Base-by-base conservation (phyloP, 106 monocot genomes). In the Posidonia australis region DNA sequence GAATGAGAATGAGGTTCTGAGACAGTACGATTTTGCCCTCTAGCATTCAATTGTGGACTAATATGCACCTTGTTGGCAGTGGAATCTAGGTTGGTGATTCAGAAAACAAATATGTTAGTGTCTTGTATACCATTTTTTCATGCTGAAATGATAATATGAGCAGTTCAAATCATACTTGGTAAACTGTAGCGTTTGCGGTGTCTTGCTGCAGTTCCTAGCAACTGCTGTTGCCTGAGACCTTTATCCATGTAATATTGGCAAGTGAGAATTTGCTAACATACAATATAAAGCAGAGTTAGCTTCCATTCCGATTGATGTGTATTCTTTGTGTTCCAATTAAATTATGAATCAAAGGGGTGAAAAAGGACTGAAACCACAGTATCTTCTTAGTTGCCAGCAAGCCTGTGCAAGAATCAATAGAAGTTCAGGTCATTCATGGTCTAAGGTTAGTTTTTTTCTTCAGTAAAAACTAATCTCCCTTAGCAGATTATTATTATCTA, bases 111-210 rank as follows among this genome's bases (percentile, higher is more conserved):
- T 27, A n/a, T n/a, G n/a, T 62, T 30, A 23, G 2, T 13, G 31
- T 27, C 51, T 10, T 9, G 30, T 31, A n/a, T 30, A 46, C 3
- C 20, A 21, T 9, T 13, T 32, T 52, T 36, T 62, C 30, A 29
- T 12, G 48, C 1, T 7, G 22, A 52, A 21, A 69, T 47, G 46
- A 60, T n/a, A 62, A 19, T 17, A n/a, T 45, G 13, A 16, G 30
- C 22, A 48, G 31, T 26, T 18, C 1, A 49, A 36, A 36, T 5
- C 77, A 63, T 87, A 96, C 90, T 78, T 69, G 94, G 94, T 58
- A 96, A 47, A 62, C 84, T 84, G 58, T 96, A 96, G 75, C 82
- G 94, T 63, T 96, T 96, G 72, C 90, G 90, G 63, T 84, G 94
- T 62, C 74, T 86, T 58, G 74, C 76, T 44, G 69, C 49, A n/a